phyloP scores from a whole-genome alignment of 208 protist species.

The Herpetomonas tarakana region DNA sequence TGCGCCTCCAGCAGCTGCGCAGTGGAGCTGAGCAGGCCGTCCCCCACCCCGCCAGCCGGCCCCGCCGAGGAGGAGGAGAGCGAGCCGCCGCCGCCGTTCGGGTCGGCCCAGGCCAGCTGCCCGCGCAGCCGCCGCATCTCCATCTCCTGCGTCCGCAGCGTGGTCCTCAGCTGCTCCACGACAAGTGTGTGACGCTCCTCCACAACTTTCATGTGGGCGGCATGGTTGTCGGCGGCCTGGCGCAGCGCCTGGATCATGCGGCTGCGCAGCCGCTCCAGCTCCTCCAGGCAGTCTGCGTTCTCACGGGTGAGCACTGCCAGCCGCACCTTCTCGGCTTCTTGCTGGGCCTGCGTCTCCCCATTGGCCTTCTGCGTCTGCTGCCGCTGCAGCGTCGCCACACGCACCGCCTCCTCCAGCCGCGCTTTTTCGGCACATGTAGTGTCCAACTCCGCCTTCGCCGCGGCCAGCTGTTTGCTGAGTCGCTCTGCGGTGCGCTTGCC shows the following conservation, averaged over 20 bases:
- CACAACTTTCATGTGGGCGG: slow-evolving; percentile 68
- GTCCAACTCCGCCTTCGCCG: slow-evolving; percentile 13
- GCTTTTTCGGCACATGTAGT: slow-evolving; percentile 12
- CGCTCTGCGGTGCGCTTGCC: slow-evolving; percentile 14
- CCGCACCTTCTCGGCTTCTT: slow-evolving; percentile 41
- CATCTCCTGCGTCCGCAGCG: slow-evolving; percentile 58
- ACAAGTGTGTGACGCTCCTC: slow-evolving; percentile 72
- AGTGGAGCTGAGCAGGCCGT: slow-evolving; percentile 15
- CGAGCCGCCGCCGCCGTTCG: slow-evolving; percentile 17
- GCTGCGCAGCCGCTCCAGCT: slow-evolving; percentile 63
- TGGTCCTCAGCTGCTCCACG: slow-evolving; percentile 53
- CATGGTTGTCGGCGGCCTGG: slow-evolving; percentile 70
- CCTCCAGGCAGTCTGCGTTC: slow-evolving; percentile 65
- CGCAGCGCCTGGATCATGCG: slow-evolving; percentile 70
- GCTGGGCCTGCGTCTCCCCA: slow-evolving; percentile 25
- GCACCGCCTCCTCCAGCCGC: slow-evolving; percentile 20
- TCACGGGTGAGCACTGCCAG: slow-evolving; percentile 51
- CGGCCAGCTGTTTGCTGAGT: slow-evolving; percentile 7
- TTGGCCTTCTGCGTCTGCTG: slow-evolving; percentile 20
- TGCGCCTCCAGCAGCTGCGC: slow-evolving; percentile 69
- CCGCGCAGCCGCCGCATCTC: slow-evolving; percentile 67
- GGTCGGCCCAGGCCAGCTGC: slow-evolving; percentile 59
- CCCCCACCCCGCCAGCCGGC: background rate
- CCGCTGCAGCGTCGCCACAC: slow-evolving; percentile 14
- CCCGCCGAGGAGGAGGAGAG: background rate